Evolutionary conservation across 768 basidiomycete species (phyloP).

Genomic region (Collybia sordida): DNA sequence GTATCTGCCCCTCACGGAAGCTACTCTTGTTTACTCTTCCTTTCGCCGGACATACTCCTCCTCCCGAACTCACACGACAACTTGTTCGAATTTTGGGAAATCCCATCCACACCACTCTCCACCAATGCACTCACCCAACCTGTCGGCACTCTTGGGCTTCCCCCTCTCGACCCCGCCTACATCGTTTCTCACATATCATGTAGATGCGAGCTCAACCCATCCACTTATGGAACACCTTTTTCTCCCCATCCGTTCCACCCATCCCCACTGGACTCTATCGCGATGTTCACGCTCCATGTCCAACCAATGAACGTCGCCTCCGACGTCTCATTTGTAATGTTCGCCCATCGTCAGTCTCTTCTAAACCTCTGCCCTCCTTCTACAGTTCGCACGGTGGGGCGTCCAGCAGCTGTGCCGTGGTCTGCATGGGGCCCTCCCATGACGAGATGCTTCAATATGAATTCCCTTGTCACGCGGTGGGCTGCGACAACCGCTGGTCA

Average conservation of each 20-base stretch:
- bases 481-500: slow-evolving; percentile 37
- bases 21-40: slow-evolving; percentile 31
- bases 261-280: slow-evolving; percentile 26
- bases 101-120: slow-evolving; percentile 16
- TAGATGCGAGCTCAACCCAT: slow-evolving; percentile 43
- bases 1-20: slow-evolving; percentile 5
- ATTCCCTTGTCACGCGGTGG: slow-evolving; percentile 32
- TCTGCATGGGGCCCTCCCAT: slow-evolving; percentile 29
- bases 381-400: background rate
- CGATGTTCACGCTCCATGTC: slow-evolving; percentile 32
- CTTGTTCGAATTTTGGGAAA: slow-evolving; percentile 35
- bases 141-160: slow-evolving; percentile 25
- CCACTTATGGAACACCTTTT: slow-evolving; percentile 8
- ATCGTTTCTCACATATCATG: slow-evolving; percentile 27
- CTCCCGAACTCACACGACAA: slow-evolving; percentile 29
- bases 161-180: slow-evolving; percentile 22
- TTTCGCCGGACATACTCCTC: slow-evolving; percentile 29
- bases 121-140: slow-evolving; percentile 15
- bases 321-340: slow-evolving; percentile 25
- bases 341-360: slow-evolving; percentile 33
- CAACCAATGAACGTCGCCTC: background rate
- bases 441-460: slow-evolving; percentile 31
- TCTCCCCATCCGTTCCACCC: slow-evolving; percentile 21
- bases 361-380: slow-evolving; percentile 14
- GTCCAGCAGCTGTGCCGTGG: slow-evolving; percentile 21